Base-by-base conservation (phyloP, 768 basidiomycete species). In the Amanita pseudoporphyria region DNA sequence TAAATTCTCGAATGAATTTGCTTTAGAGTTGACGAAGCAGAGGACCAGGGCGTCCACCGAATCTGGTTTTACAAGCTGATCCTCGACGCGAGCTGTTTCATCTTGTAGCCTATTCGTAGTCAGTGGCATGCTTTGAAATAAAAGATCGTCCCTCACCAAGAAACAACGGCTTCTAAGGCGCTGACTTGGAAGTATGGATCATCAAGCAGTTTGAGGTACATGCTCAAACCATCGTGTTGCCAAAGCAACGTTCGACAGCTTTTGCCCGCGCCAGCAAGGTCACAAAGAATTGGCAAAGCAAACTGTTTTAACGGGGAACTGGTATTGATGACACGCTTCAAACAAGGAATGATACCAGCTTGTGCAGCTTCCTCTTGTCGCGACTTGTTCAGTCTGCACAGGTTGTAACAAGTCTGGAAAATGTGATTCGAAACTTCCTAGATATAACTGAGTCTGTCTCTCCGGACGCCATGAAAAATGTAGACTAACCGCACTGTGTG, bases 371-470 rank as follows among this genome's bases (percentile, higher is more conserved):
- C 96, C 65, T 97, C 96, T 64, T 98, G 95, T 45, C 96, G 74
- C 2, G 82, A 79, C 66, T 96, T 96, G 67, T 94, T 94, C 52
- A 99, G 70, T 5, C 94, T 81, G 62, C 94, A 97, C 14, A 99
- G 82, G 57, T 95, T 95, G 71, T 90, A 98, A 59, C 94, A 91
- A 2, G 93, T 92, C 66, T 96, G 94, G 76, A 98, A 93, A 52
- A 96, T 82, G 58, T 97, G 92, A 55, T 97, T 98, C 44, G 90
- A 85, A 66, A 97, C 87, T 78, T 99, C 95, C 91, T 97, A 60
- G 45, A n/a, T 14, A 31, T 21, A 30, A 31, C 3, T 30, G 40
- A 42, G 22, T 21, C 49, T 21, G 49, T 28, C 32, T 45, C 41
- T 33, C 5, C 26, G 49, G n/a, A 48, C 21, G 44, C 18, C n/a